Base-by-base conservation (phyloP, 192 early-diverging fungal species). In the Gonapodya prolifera region DNA sequence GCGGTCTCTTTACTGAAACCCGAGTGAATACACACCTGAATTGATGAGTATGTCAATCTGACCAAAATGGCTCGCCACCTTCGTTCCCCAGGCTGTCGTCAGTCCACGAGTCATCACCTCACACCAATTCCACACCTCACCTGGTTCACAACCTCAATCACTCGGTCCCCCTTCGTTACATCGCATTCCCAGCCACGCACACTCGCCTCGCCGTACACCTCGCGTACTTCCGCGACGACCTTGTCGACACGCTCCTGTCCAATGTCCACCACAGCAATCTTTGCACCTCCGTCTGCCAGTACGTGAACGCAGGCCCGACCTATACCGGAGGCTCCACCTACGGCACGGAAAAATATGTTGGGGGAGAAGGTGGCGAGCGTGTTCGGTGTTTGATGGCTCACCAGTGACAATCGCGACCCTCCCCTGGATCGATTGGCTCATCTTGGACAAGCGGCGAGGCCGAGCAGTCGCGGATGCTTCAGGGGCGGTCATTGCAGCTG, bases 211-310 rank as follows among this genome's bases (percentile, higher is more conserved):
- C 71, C 71, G 71, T 73, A 29, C 28, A 18, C 18, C 8, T 73
- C 71, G 31, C 32, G 18, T 2, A 73, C 29, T 32, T 73, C 71
- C 71, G 18, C 32, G 18, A 73, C 71, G 71, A 32, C 71, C 31
- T 30, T 32, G 31, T 73, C 71, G 18, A 18, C 18, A 2, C 71
- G 16, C 29, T 73, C 71, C 18, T 32, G 16, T 18, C 71, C 71
- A 18, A 73, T 30, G 71, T 73, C 71, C 28, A 73, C 71, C 28
- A 73, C 71, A 30, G 71, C 71, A 16, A 73, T 32, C 71, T 73
- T 73, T 18, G 71, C 71, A 16, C 71, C 71, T 8, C 8, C 18
- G 31, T 73, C 71, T 30, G 71, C 18, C 8, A 73, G 71, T 16
- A 73, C 71, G 71, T 73, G 71, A 8, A 8, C 18, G 71, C 18